Percentiles rank a stretch among this genome's conserved stretches.
These are phyloP conservation scores for Eucalyptus dawsonii DNA, from an alignment of 345 rosid genomes.

Conservation along the genomic window DNA sequence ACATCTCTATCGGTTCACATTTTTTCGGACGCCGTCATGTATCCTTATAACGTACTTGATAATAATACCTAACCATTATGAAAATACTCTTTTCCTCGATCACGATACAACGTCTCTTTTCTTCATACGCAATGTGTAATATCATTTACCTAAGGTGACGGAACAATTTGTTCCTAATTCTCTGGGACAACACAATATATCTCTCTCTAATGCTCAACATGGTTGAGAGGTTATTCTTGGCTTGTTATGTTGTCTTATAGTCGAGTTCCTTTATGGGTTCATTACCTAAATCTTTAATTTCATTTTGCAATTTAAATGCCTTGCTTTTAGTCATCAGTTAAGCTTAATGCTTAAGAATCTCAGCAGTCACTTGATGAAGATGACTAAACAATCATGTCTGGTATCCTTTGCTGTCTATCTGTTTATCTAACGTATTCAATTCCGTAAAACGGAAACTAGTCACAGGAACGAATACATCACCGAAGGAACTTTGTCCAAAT, in stretches of 20 bases:
- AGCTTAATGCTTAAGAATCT: not conserved
- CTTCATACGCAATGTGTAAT: rapidly evolving
- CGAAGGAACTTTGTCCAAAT: not conserved
- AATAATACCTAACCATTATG: not conserved
- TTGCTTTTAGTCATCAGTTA: not conserved
- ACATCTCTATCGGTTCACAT: not conserved
- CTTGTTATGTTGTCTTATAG: not conserved
- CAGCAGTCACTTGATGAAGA: not conserved
- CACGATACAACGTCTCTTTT: not conserved
- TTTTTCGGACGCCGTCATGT: rapidly evolving
- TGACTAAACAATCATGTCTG: not conserved
- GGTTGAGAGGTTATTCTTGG: not conserved
- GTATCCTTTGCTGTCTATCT: not conserved
- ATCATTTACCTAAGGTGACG: not conserved
- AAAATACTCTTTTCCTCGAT: not conserved
- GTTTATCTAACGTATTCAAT: not conserved
- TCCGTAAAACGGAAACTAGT: not conserved
- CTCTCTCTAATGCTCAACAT: not conserved
- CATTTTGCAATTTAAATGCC: not conserved
- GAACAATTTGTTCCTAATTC: not conserved
- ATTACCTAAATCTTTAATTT: not conserved
- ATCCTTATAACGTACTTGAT: not conserved
- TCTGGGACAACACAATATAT: not conserved
- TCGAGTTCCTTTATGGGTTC: not conserved
- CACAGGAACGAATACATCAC: not conserved